Conservation (phyloP, 768 basidiomycete species). For the Suillus luteus region DNA sequence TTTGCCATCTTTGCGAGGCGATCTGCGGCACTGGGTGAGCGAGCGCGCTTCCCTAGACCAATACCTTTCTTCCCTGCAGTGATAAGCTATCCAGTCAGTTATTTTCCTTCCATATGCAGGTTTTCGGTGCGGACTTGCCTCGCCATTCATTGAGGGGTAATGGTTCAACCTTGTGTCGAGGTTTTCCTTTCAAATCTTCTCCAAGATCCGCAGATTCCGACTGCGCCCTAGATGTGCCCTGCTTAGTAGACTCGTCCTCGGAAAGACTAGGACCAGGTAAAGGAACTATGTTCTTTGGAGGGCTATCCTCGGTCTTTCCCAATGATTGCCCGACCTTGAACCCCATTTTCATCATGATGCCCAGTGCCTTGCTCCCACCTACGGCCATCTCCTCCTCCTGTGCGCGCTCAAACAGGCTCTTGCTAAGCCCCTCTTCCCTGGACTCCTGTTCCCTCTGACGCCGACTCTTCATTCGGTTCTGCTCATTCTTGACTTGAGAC, state of each 20-base stretch:
- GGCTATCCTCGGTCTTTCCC: constrained; percentile 43
- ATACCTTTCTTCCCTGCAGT: constrained; percentile 76
- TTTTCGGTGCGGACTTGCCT: constrained; percentile 48
- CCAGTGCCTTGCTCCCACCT: constrained; percentile 70
- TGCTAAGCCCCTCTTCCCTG: constrained; percentile 75
- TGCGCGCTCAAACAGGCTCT: constrained; percentile 78
- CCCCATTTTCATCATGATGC: constrained; percentile 95
- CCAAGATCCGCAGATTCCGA: constrained; percentile 12
- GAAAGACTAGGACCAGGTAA: constrained; percentile 9
- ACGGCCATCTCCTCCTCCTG: constrained; percentile 53
- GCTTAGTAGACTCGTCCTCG: constrained; percentile 3
- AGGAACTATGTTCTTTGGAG: constrained; percentile 11
- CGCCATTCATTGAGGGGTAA: constrained; percentile 80
- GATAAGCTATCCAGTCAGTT: constrained; percentile 12
- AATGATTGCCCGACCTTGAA: constrained; percentile 84
- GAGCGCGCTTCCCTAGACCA: constrained; percentile 65
- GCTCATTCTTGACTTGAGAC: constrained; percentile 64
- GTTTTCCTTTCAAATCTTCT: constrained; percentile 10
- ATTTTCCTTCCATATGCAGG: neutral
- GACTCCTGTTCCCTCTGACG: constrained; percentile 71
- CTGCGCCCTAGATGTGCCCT: constrained; percentile 5
- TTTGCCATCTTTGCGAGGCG: constrained; percentile 74
- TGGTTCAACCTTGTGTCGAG: constrained; percentile 61
- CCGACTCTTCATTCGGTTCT: constrained; percentile 63
- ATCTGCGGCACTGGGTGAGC: constrained; percentile 63